Evolutionary conservation across 2,329 filamentous ascomycete genomes (phyloP), one percentile per base, ranked within the genome.

Genomic region (Rhinocladiella mackenziei): DNA sequence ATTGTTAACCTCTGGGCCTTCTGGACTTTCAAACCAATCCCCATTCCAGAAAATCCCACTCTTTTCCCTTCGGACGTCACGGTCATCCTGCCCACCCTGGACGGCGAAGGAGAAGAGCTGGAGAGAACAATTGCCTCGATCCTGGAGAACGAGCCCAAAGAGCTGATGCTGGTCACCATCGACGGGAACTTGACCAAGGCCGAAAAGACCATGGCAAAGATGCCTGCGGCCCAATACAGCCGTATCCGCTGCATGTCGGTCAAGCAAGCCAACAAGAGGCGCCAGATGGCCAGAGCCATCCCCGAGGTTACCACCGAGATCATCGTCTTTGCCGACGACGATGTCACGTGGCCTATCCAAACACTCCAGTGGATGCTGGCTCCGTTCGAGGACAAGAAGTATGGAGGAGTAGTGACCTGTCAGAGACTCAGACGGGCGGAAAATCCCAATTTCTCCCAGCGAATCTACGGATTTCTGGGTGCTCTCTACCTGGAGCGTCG

Each of bases 311-410:
- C 73, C 55, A 96, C 91, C 0, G 71, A 76, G 39, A 89, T 97
- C 61, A 95, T 87, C 26, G 78, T 97, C 58, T 88, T 97, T 72
- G 89, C 89, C 18, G 91, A 97, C 62, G 91, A 97, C 66, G 91
- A 97, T 64, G 91, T 97, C 51, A 89, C 85, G 57, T 95, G 91
- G 85, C 89, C 89, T 3, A 73, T 75, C 11, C 92, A 86, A 30
- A 79, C 94, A 51, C 78, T 95, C 58, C 85, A 84, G 22, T 96
- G 89, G 89, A 84, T 97, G 45, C 72, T 97, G 51, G 91, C 91
- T 3, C 89, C 91, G 0, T 95, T 97, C 52, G 89, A 96, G 64
- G 81, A 92, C 62, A 65, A 69, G 35, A 74, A 76, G 51, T 91
- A 94, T 56, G 91, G 91, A 47, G 91, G 89, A 23, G 91, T 96